These are phyloP conservation scores for Ceratocystis colombiana DNA, from an alignment of 2,329 filamentous ascomycete species.

Conservation along the genomic window DNA sequence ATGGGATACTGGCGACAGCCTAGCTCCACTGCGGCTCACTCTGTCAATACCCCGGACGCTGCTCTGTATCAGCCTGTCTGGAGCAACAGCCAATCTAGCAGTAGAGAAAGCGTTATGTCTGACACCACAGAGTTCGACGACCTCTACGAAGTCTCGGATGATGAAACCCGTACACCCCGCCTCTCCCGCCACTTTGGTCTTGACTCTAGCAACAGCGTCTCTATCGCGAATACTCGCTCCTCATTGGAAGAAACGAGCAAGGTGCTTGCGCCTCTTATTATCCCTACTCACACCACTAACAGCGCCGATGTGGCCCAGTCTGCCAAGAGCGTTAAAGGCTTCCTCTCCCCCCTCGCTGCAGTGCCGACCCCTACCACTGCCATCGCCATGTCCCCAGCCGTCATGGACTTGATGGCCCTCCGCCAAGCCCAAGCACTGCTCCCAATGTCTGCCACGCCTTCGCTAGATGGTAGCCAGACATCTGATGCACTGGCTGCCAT, in stretches of 20 bases:
- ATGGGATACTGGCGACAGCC: conserved; percentile 28
- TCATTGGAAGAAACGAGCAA: conserved; percentile 13
- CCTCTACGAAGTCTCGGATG: conserved; percentile 75
- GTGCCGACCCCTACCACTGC: conserved; percentile 54
- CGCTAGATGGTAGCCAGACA: conserved; percentile 75
- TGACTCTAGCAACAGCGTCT: not conserved
- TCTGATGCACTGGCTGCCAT: conserved; percentile 78
- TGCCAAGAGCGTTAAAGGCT: conserved; percentile 36
- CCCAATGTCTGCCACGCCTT: conserved; percentile 69
- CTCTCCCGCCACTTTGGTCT: conserved; percentile 14
- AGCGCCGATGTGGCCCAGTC: conserved; percentile 14
- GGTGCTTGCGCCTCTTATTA: conserved; percentile 42
- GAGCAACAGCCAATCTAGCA: conserved; percentile 43
- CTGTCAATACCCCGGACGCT: conserved; percentile 25
- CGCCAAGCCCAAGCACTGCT: conserved; percentile 57
- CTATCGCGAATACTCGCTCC: not conserved
- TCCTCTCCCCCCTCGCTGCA: conserved; percentile 43
- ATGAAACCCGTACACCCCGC: conserved; percentile 45
- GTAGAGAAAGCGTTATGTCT: conserved; percentile 52
- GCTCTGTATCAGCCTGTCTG: conserved; percentile 12
- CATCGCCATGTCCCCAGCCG: conserved; percentile 65
- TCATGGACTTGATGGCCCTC: conserved; percentile 58
- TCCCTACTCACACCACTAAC: conserved; percentile 34
- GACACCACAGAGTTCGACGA: conserved; percentile 71
- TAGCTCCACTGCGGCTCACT: not conserved